These are phyloP conservation scores for Umbelopsis isabellina DNA, from an alignment of 192 early-diverging fungal genomes.

Conservation along the genomic window DNA sequence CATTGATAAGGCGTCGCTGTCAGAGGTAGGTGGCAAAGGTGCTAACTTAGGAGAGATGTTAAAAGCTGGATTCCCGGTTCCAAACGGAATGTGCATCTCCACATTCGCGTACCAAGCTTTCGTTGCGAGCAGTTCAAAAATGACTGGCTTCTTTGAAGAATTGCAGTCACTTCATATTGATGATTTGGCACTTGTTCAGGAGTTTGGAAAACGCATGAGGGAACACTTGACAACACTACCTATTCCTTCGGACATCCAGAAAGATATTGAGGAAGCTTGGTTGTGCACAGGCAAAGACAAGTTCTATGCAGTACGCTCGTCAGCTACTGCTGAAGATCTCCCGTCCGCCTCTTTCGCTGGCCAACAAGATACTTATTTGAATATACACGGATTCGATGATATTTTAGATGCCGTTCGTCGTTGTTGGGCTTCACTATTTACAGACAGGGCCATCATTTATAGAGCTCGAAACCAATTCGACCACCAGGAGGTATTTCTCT, in stretches of 20 bases:
- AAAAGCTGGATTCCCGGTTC: conserved; percentile 13
- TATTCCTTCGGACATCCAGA: not conserved
- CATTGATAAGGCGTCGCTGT: not conserved
- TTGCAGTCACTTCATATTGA: not conserved
- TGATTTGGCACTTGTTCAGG: conserved; percentile 1
- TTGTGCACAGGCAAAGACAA: not conserved
- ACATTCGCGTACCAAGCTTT: not conserved
- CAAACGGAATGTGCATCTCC: conserved; percentile 14
- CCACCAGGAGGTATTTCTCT: conserved; percentile 48
- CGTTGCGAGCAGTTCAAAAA: not conserved
- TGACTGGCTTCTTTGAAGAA: not conserved
- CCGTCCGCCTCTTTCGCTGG: conserved; percentile 56
- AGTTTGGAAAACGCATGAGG: not conserved
- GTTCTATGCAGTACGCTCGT: conserved; percentile 45
- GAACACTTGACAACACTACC: conserved; percentile 3
- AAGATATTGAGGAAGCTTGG: not conserved
- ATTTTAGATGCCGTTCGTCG: conserved; percentile 45
- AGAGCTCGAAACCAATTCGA: conserved; percentile 46
- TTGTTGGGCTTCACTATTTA: conserved; percentile 54
- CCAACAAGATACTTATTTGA: conserved; percentile 58
- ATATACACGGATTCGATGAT: conserved; percentile 44
- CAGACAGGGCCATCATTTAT: conserved; percentile 55
- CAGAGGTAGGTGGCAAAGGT: conserved; percentile 13
- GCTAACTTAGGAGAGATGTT: conserved; percentile 17
- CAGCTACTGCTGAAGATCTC: conserved; percentile 55